Conservation (phyloP, 2,329 filamentous ascomycete species). For the Paecilomyces fulvus region DNA sequence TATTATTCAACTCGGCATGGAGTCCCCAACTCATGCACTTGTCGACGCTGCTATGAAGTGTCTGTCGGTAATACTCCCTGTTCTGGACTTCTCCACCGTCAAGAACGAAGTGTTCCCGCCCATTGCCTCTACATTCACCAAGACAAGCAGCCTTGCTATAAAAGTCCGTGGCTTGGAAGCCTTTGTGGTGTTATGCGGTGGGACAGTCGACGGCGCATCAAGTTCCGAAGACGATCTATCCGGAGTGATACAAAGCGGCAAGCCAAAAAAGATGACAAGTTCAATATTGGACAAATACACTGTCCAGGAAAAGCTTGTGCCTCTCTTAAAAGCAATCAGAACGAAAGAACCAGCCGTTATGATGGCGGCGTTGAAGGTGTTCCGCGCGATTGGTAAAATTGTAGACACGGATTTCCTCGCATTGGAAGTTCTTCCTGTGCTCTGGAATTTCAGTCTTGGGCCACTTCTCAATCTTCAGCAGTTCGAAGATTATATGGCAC, state of each 20-base stretch:
- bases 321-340: constrained; percentile 84
- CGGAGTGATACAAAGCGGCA: constrained; percentile 48
- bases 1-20: constrained; percentile 72
- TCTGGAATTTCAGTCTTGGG: constrained; percentile 88
- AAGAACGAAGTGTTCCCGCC: constrained; percentile 96
- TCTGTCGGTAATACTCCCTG: constrained; percentile 69
- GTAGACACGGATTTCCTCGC: constrained; percentile 89
- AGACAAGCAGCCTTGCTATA: constrained; percentile 86
- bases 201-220: constrained; percentile 44
- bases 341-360: constrained; percentile 97
- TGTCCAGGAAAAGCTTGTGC: constrained; percentile 94
- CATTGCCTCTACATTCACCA: constrained; percentile 81
- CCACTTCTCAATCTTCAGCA: constrained; percentile 79
- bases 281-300: constrained; percentile 94
- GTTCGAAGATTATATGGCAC: constrained; percentile 81
- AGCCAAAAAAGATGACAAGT: constrained; percentile 55
- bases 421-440: constrained; percentile 76
- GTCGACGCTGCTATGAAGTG: constrained; percentile 78
- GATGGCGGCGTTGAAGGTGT: constrained; percentile 80
- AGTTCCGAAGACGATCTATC: constrained; percentile 62
- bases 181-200: constrained; percentile 82
- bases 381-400: constrained; percentile 70
- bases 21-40: constrained; percentile 80
- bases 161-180: constrained; percentile 89
- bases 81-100: constrained; percentile 91